These are phyloP conservation scores for Xylariaceae sp. DNA, from an alignment of 2,329 filamentous ascomycete genomes.

Conservation along the genomic window DNA sequence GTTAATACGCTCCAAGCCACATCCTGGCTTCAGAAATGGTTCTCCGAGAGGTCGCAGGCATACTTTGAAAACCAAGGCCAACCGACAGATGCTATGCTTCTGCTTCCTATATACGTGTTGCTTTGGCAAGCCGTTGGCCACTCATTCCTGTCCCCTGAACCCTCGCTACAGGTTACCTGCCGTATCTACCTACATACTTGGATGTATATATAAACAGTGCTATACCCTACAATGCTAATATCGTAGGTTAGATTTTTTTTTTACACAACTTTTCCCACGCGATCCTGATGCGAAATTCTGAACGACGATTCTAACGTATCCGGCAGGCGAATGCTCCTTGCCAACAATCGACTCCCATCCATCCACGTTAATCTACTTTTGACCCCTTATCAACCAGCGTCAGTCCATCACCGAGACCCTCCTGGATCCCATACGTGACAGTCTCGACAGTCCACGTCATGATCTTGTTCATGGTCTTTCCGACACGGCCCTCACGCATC, in stretches of 20 bases:
- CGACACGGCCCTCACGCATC: constrained; percentile 61
- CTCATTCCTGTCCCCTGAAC: background rate
- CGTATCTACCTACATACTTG: background rate
- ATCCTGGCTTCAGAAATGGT: background rate
- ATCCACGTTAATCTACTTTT: background rate
- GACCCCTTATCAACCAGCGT: constrained; percentile 24
- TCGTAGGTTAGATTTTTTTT: background rate
- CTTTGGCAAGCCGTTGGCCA: background rate
- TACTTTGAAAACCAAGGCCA: background rate
- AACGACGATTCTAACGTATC: background rate
- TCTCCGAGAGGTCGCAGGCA: background rate
- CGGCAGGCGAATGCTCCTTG: background rate
- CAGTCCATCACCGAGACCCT: constrained; percentile 47
- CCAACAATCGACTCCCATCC: background rate
- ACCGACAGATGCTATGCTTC: background rate
- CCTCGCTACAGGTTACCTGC: background rate
- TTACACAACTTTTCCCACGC: background rate
- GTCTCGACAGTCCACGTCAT: constrained; percentile 59
- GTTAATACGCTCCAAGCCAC: background rate
- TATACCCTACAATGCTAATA: background rate
- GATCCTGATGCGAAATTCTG: background rate
- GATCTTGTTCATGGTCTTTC: constrained; percentile 50
- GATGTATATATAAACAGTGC: background rate
- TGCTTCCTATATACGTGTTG: background rate
- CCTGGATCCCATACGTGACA: constrained; percentile 60